Base-by-base conservation (phyloP, 768 basidiomycete species). In the Pisolithus orientalis region DNA sequence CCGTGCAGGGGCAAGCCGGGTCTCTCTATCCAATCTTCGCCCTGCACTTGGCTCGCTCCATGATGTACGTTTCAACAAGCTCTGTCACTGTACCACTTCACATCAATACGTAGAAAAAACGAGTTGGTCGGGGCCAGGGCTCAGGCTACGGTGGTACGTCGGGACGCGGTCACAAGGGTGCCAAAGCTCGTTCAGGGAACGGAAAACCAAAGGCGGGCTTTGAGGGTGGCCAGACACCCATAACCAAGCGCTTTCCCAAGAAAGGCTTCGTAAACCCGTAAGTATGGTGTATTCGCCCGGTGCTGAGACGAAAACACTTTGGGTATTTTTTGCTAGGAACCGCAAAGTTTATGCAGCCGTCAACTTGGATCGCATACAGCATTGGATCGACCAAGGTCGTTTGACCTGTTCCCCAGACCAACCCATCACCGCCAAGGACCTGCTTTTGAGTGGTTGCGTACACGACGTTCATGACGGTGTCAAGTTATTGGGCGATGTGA, bases 151-250 rank as follows among this genome's bases (percentile, higher is more conserved):
- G 96, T 57, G 85, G 92, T 55, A 97, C 95, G 1, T 87, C 94
- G 9, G 92, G 92, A 58, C 80, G 92, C 51, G 96, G 96, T 71
- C 80, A 90, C 69, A 99, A 99, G 61, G 96, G 96, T 59, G 93
- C 95, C 70, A 94, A 94, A 54, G 86, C 96, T 37, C 83, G 95
- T 56, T 83, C 91, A 5, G 94, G 94, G 2, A 83, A 86, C 53
- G 90, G 92, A 5, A 87, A 91, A 59, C 84, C 81, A 29, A 80
- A 78, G 59, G 76, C 82, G 27, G 85, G 90, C 6, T 99, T 97
- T 57, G 96, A 97, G 69, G 96, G 96, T 65, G 96, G 96, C 56
- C 95, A 97, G 68, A 97, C 95, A 5, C 90, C 95, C 13, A 83
- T 98, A 50, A 86, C 89, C 5, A 85, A 91, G 57, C 74, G 84